Percentiles rank a stretch among this genome's conserved stretches.
Conservation (phyloP, 2,329 filamentous ascomycete genomes). For the Nigrograna mackinnonii region DNA sequence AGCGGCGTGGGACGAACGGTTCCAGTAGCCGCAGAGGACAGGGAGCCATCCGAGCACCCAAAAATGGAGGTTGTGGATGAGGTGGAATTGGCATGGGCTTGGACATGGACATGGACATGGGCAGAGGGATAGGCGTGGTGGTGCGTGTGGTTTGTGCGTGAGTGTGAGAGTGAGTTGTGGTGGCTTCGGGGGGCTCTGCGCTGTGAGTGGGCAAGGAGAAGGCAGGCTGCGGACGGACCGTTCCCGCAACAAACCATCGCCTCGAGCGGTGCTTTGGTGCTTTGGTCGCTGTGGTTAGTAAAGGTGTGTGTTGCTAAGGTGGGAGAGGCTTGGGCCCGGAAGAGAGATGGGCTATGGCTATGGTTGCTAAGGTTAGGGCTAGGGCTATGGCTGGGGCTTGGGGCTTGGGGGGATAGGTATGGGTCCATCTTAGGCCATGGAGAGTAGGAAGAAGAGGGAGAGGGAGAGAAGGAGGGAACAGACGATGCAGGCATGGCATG, state of each 20-base stretch:
- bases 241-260: conserved; percentile 35
- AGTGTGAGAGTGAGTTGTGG: neutral
- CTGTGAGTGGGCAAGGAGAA: conserved; percentile 16
- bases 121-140: neutral
- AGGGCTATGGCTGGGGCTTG: no score
- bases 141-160: conserved; percentile 8
- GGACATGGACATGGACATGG: conserved; percentile 1
- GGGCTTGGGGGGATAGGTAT: no score
- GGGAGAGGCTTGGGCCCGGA: conserved; percentile 29
- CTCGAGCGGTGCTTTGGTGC: conserved; percentile 20
- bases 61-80: conserved; percentile 28
- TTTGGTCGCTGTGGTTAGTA: neutral
- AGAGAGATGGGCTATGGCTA: neutral
- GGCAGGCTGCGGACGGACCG: conserved; percentile 38
- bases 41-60: conserved; percentile 31
- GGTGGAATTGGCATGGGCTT: conserved; percentile 8
- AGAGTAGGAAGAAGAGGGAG: no score
- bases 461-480: no score
- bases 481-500: no score
- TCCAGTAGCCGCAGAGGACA: conserved; percentile 33
- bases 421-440: no score
- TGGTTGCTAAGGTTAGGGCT: neutral
- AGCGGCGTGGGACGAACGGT: conserved; percentile 24
- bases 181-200: neutral
- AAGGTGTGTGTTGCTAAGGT: conserved; percentile 24